A percentile compares a stretch with the other conserved stretches of the same genome.
phyloP scores from a whole-genome alignment of 2,329 filamentous ascomycete genomes.

The Aspergillus luchuensis region DNA sequence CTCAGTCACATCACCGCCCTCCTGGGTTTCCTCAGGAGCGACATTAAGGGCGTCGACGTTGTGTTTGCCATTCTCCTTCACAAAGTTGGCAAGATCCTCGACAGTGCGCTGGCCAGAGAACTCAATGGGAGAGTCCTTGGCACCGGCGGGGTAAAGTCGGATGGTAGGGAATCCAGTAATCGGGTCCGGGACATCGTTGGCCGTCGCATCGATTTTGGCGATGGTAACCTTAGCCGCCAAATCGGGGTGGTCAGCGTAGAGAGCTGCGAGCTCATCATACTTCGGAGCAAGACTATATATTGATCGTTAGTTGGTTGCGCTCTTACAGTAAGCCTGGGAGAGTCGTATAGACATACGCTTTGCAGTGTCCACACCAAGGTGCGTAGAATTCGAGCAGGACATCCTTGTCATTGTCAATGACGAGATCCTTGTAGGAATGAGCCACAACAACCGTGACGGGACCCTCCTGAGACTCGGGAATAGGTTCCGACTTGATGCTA shows the following conservation, averaged over 20 bases:
- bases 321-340: neutral
- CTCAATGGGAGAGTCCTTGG: slow-evolving; percentile 80
- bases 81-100: slow-evolving; percentile 88
- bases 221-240: slow-evolving; percentile 63
- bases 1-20: slow-evolving; percentile 37
- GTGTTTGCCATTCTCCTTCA: slow-evolving; percentile 94
- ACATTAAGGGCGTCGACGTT: slow-evolving; percentile 67
- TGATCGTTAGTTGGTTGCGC: slow-evolving; percentile 4
- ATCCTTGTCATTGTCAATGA: slow-evolving; percentile 93
- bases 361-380: slow-evolving; percentile 75
- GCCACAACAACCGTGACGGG: slow-evolving; percentile 87
- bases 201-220: slow-evolving; percentile 93
- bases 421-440: slow-evolving; percentile 88
- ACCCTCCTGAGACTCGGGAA: slow-evolving; percentile 90
- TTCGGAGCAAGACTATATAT: slow-evolving; percentile 60
- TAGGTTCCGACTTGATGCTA: slow-evolving; percentile 97
- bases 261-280: slow-evolving; percentile 64
- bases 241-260: slow-evolving; percentile 55
- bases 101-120: slow-evolving; percentile 87
- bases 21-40: slow-evolving; percentile 58
- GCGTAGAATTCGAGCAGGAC: slow-evolving; percentile 98
- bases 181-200: slow-evolving; percentile 95
- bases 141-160: slow-evolving; percentile 92
- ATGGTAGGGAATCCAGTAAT: slow-evolving; percentile 98
- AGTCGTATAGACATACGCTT: slow-evolving; percentile 51